These are phyloP conservation scores for Copromyces sp. DNA, from an alignment of 495 filamentous ascomycete species.

Conservation along the genomic window DNA sequence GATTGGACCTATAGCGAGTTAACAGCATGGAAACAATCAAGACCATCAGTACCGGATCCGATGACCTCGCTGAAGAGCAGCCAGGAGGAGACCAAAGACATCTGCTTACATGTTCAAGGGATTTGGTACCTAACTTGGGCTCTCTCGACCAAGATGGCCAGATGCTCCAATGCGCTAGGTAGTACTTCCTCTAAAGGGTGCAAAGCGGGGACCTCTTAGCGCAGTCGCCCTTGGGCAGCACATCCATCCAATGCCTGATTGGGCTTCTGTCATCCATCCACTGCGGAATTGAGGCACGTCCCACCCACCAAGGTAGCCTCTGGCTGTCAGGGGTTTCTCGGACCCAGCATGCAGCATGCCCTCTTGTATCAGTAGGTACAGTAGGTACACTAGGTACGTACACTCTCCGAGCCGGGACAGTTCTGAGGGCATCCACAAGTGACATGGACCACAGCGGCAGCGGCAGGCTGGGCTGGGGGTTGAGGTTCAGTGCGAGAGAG, in stretches of 20 bases:
- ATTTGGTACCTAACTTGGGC: background rate
- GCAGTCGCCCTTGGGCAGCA: slow-evolving; percentile 15
- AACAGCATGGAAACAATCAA: background rate
- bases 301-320: background rate
- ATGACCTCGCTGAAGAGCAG: background rate
- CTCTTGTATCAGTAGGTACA: background rate
- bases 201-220: slow-evolving; percentile 19
- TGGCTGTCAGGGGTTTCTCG: slow-evolving; percentile 14
- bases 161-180: background rate
- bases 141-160: background rate
- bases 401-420: background rate
- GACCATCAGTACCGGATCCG: background rate
- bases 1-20: background rate
- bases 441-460: background rate
- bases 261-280: slow-evolving; percentile 9
- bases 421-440: background rate
- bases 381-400: background rate
- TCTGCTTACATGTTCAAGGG: background rate
- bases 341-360: background rate
- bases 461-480: background rate
- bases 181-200: background rate
- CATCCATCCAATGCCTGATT: slow-evolving; percentile 10
- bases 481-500: background rate
- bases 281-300: slow-evolving; percentile 5
- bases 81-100: background rate